These are phyloP conservation scores for Lentinula guzmanii DNA, from an alignment of 768 basidiomycete genomes.

Conservation along the genomic window DNA sequence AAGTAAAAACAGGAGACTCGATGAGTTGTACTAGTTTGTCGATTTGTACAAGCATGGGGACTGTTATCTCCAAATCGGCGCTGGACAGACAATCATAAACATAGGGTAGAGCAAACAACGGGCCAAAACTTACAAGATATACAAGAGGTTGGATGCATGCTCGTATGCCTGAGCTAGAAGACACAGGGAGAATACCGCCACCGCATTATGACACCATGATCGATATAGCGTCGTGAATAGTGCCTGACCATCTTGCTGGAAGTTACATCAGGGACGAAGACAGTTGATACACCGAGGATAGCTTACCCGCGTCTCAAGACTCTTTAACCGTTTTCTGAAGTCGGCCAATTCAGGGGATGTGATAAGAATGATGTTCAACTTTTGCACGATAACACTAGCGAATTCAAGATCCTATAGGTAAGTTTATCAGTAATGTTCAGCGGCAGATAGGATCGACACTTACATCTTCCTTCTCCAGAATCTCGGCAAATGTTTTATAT, in stretches of 20 bases:
- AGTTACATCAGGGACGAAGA: not conserved
- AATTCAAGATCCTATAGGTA: constrained; percentile 84
- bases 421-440: not conserved
- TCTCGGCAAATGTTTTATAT: constrained; percentile 93
- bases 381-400: constrained; percentile 95
- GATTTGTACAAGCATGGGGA: constrained; percentile 89
- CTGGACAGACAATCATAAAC: constrained; percentile 30
- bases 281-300: not conserved
- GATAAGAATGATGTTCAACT: constrained; percentile 93
- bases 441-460: constrained; percentile 12
- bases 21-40: constrained; percentile 98
- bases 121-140: constrained; percentile 69
- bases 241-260: constrained; percentile 90
- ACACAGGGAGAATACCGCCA: constrained; percentile 94
- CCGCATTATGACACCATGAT: constrained; percentile 98
- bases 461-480: constrained; percentile 97
- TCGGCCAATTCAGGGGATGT: constrained; percentile 95
- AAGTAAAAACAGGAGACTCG: constrained; percentile 97
- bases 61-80: constrained; percentile 95
- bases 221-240: constrained; percentile 91
- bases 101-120: not conserved
- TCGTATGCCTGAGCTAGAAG: constrained; percentile 97
- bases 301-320: constrained; percentile 83
- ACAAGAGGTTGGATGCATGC: constrained; percentile 92
- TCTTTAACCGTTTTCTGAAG: constrained; percentile 89